phyloP scores from a whole-genome alignment of 371 early-diverging fungal species.

The Funneliformis caledonium region DNA sequence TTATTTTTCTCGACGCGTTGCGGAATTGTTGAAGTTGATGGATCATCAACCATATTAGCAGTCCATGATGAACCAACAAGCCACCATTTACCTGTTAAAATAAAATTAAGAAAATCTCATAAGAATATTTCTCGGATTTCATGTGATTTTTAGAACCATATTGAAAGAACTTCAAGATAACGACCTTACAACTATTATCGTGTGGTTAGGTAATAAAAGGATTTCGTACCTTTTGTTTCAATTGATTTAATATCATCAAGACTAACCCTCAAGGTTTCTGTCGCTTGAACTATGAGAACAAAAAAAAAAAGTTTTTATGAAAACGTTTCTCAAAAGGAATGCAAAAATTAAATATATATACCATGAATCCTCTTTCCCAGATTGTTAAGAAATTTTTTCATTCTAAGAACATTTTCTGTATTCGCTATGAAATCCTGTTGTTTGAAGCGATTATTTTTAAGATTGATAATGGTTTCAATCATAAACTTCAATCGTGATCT shows the following conservation, averaged over 20 bases:
- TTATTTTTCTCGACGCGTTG: conserved; percentile 53
- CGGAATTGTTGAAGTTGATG: conserved; percentile 47
- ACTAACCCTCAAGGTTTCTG: conserved; percentile 84
- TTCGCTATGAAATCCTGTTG: conserved; percentile 54
- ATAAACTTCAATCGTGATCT: conserved; percentile 88
- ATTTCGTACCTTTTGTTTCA: conserved; percentile 70
- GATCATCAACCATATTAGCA: conserved; percentile 64
- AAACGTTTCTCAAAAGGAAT: neutral
- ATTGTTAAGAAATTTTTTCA: conserved; percentile 82
- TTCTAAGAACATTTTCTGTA: conserved; percentile 66
- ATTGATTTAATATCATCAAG: conserved; percentile 87
- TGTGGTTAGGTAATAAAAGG: neutral
- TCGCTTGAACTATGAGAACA: conserved; percentile 47
- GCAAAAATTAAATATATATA: conserved; percentile 26
- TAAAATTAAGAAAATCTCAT: neutral
- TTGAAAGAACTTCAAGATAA: neutral
- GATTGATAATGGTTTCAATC: conserved; percentile 88
- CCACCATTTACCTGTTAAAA: conserved; percentile 77
- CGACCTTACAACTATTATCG: no score
- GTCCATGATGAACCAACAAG: conserved; percentile 84
- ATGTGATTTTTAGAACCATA: neutral
- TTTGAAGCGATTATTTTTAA: conserved; percentile 93
- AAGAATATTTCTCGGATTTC: neutral
- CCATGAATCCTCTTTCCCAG: conserved; percentile 66
- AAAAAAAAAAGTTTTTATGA: conserved; percentile 24